Evolutionary conservation across 2,329 filamentous ascomycete genomes (phyloP).

Genomic region (Ophidiomyces ophidiicola): DNA sequence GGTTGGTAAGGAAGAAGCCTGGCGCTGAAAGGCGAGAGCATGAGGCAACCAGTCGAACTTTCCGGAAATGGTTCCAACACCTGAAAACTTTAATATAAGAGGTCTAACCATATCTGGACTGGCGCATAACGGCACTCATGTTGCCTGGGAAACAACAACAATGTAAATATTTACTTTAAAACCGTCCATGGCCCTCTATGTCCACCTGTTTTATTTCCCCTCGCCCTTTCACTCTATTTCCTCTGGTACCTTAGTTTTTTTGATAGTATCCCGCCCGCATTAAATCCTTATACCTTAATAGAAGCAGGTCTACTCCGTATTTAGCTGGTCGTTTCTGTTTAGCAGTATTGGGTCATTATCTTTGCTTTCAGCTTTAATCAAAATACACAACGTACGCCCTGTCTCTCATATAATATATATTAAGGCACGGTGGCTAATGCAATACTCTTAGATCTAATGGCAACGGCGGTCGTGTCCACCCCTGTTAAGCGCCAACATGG

Average conservation of each 20-base stretch:
- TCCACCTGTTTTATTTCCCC: constrained; percentile 14
- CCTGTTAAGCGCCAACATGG: constrained; percentile 91
- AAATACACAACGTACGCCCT: too few species aligned
- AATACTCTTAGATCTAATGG: constrained; percentile 50
- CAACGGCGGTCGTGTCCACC: constrained; percentile 69
- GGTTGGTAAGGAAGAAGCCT: background rate
- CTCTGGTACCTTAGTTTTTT: too few species aligned
- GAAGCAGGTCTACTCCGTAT: constrained; percentile 7
- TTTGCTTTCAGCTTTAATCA: too few species aligned
- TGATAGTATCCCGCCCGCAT: too few species aligned
- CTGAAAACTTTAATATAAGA: constrained; percentile 10
- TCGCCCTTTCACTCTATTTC: constrained; percentile 23
- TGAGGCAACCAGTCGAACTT: constrained; percentile 5
- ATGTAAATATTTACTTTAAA: constrained; percentile 29
- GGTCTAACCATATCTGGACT: constrained; percentile 32
- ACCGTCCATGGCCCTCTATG: constrained; percentile 6
- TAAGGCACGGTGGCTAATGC: constrained; percentile 19
- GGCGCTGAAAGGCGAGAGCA: background rate
- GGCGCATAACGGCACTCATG: constrained; percentile 16
- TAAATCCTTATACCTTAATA: constrained; percentile 4
- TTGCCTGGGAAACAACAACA: constrained; percentile 31
- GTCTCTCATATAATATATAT: too few species aligned
- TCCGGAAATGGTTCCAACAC: constrained; percentile 3
- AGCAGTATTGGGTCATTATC: too few species aligned
- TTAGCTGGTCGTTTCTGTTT: too few species aligned